Evolutionary conservation across 2,329 filamentous ascomycete genomes (phyloP).

Genomic region (Catunica adiposa): DNA sequence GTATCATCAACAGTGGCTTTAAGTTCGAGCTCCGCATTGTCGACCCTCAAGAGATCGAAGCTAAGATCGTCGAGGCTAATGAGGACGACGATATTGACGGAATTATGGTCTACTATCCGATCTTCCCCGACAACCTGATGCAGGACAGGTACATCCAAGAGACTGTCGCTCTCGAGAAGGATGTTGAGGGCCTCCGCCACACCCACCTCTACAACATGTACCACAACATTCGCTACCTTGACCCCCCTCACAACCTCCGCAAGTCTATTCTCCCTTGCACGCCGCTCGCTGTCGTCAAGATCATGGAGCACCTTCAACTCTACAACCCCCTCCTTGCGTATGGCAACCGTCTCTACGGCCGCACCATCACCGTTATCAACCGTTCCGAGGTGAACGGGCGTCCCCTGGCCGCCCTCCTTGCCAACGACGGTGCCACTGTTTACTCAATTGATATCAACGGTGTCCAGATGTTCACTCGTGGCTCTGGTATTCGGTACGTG

Average conservation of each 20-base stretch:
- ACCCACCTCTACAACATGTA: conserved; percentile 99
- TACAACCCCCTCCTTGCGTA: conserved; percentile 91
- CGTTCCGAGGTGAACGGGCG: conserved; percentile 89
- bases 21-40: conserved; percentile 71
- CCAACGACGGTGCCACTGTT: conserved; percentile 89
- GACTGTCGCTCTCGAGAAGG: conserved; percentile 75
- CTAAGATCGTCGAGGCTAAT: conserved; percentile 74
- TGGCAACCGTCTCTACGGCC: conserved; percentile 82
- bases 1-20: conserved; percentile 57
- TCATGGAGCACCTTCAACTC: conserved; percentile 84
- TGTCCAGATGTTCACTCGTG: conserved; percentile 81
- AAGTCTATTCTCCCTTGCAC: conserved; percentile 95
- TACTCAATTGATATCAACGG: conserved; percentile 89
- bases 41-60: conserved; percentile 76
- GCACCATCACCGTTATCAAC: conserved; percentile 93
- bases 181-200: conserved; percentile 89
- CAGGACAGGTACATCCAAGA: conserved; percentile 95
- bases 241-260: conserved; percentile 56
- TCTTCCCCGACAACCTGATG: conserved; percentile 62
- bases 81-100: conserved; percentile 59
- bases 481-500: conserved; percentile 67
- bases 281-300: conserved; percentile 89
- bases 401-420: conserved; percentile 77
- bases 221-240: conserved; percentile 89
- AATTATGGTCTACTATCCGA: conserved; percentile 97